phyloP scores from a whole-genome alignment of 164 flowering plant genomes.

The Chimonanthus salicifolius region DNA sequence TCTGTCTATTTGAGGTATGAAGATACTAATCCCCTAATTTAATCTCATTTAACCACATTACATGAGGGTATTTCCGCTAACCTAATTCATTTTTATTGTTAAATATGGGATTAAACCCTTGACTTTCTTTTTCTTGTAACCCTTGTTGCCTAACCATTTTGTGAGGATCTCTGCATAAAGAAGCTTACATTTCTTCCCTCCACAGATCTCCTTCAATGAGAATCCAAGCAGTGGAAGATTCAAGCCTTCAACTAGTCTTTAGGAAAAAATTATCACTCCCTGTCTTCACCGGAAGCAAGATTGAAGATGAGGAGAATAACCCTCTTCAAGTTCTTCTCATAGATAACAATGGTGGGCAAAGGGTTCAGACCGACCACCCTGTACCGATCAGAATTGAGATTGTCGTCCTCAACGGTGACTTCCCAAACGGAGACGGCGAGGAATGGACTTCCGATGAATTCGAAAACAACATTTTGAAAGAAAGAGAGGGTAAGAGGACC shows the following conservation, averaged over 20 bases:
- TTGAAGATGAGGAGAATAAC: conserved; percentile 29
- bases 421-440: conserved; percentile 22
- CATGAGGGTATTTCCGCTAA: background rate
- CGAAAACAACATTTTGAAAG: conserved; percentile 36
- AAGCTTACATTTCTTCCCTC: background rate
- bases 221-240: conserved; percentile 37
- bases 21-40: background rate
- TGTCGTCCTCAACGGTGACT: conserved; percentile 60
- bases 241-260: conserved; percentile 41
- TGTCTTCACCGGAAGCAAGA: conserved; percentile 59
- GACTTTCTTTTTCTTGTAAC: background rate
- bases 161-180: background rate
- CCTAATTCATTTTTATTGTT: background rate
- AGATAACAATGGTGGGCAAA: conserved; percentile 18
- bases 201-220: conserved; percentile 37
- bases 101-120: background rate
- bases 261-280: conserved; percentile 38
- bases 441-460: conserved; percentile 53
- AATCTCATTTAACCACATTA: too few relatives aligned
- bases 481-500: conserved; percentile 63
- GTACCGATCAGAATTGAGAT: conserved; percentile 44
- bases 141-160: background rate
- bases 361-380: conserved; percentile 15
- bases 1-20: conserved; percentile 9
- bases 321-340: conserved; percentile 38